Percentiles rank a stretch among this genome's conserved stretches.
Conservation (phyloP, 2,329 filamentous ascomycete genomes). For the Teratosphaeria epicoccoides region DNA sequence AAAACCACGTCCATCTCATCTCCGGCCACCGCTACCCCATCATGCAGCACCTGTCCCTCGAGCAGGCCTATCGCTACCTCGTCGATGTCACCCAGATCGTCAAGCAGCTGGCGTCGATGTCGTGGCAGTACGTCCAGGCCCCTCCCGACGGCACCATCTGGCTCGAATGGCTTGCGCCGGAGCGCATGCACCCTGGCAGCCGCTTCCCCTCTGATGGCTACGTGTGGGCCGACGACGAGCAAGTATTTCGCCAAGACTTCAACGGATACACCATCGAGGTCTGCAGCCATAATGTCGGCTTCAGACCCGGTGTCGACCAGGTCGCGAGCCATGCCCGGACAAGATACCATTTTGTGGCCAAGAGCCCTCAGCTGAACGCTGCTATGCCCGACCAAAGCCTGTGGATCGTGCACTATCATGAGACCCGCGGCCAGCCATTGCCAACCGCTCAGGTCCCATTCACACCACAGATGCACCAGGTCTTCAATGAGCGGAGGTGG, state of each 20-base stretch:
- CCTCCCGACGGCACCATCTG: slow-evolving; percentile 74
- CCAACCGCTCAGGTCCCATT: slow-evolving; percentile 57
- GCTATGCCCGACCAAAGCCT: slow-evolving; percentile 68
- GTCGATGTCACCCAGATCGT: slow-evolving; percentile 75
- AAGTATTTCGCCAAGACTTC: slow-evolving; percentile 63
- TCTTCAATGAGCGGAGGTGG: slow-evolving; percentile 50
- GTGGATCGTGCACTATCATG: slow-evolving; percentile 86
- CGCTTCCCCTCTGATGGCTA: slow-evolving; percentile 87
- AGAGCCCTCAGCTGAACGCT: slow-evolving; percentile 56
- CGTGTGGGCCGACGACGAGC: slow-evolving; percentile 76
- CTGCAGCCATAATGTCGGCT: slow-evolving; percentile 72
- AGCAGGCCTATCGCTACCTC: slow-evolving; percentile 74
- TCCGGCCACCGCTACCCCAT: slow-evolving; percentile 73
- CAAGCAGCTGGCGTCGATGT: slow-evolving; percentile 74
- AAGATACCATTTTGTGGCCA: slow-evolving; percentile 76
- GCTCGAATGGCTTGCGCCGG: slow-evolving; percentile 77
- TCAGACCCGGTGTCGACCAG: slow-evolving; percentile 55
- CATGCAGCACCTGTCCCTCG: slow-evolving; percentile 58
- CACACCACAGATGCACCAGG: slow-evolving; percentile 46
- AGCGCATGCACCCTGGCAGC: slow-evolving; percentile 54
- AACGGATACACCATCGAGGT: slow-evolving; percentile 74
- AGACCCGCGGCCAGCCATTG: slow-evolving; percentile 63
- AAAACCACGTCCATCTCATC: slow-evolving; percentile 81
- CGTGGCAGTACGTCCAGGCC: slow-evolving; percentile 82
- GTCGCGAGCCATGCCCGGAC: slow-evolving; percentile 67